These are phyloP conservation scores for Scytalidium lignicola DNA, from an alignment of 2,329 filamentous ascomycete species.

Conservation along the genomic window DNA sequence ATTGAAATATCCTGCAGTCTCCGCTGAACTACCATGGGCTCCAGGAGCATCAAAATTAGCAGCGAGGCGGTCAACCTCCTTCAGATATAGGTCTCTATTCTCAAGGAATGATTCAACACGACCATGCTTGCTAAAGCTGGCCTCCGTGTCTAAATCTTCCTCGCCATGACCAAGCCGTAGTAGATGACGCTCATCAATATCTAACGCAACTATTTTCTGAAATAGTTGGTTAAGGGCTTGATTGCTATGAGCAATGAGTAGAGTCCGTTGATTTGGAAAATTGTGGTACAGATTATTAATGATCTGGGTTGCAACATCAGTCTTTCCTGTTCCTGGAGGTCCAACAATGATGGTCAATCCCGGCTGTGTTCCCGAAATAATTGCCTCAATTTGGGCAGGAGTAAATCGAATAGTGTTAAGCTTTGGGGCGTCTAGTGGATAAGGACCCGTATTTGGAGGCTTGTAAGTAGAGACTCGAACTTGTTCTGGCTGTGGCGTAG, in stretches of 20 bases:
- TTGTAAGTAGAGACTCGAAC: constrained; percentile 86
- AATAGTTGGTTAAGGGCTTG: constrained; percentile 97
- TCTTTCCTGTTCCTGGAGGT: constrained; percentile 95
- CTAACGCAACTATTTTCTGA: constrained; percentile 92
- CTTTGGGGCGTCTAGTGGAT: constrained; percentile 77
- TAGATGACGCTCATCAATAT: constrained; percentile 93
- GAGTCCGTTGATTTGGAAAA: constrained; percentile 85
- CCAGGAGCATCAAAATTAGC: constrained; percentile 80
- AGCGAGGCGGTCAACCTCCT: constrained; percentile 82
- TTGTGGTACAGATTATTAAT: constrained; percentile 99
- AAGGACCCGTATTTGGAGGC: constrained; percentile 82
- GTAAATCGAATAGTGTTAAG: constrained; percentile 85
- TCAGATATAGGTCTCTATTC: constrained; percentile 71
- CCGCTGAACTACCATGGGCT: constrained; percentile 92
- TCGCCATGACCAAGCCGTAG: constrained; percentile 91
- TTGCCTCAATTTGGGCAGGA: constrained; percentile 83
- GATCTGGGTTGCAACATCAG: constrained; percentile 97
- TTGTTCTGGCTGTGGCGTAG: constrained; percentile 58
- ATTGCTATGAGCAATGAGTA: constrained; percentile 94
- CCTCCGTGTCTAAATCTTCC: constrained; percentile 82
- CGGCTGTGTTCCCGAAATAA: constrained; percentile 88
- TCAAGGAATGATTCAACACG: constrained; percentile 93
- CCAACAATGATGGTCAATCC: constrained; percentile 92
- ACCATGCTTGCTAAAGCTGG: constrained; percentile 88
- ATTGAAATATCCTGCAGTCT: constrained; percentile 96